These are phyloP conservation scores for Stereum hirsutum DNA, from an alignment of 1,284 basidiomycete genomes.

Conservation along the genomic window DNA sequence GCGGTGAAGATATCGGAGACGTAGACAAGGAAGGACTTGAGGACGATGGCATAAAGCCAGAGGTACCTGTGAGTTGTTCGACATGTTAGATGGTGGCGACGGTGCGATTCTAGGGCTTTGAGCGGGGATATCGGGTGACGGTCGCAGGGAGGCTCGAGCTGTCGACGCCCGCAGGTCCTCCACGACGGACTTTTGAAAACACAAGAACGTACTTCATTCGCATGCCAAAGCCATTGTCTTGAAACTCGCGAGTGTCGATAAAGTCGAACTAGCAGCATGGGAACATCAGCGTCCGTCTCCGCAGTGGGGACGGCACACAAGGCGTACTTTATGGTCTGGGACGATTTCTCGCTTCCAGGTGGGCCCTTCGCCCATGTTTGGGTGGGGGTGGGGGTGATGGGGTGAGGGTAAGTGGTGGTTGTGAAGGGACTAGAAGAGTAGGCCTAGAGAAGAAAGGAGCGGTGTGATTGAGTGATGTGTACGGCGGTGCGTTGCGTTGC, in stretches of 20 bases:
- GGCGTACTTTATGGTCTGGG: constrained; percentile 87
- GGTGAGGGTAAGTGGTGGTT: constrained; percentile 11
- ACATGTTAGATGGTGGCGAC: too few species aligned
- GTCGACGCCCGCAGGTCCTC: neutral
- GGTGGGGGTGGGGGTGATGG: neutral
- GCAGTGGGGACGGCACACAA: neutral
- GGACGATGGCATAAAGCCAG: constrained; percentile 84
- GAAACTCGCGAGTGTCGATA: constrained; percentile 89
- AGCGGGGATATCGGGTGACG: too few species aligned
- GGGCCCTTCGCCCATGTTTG: constrained; percentile 63
- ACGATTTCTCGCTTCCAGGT: constrained; percentile 97
- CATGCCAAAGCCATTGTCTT: constrained; percentile 79
- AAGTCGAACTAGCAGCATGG: constrained; percentile 78
- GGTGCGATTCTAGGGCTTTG: too few species aligned
- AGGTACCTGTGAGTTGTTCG: constrained; percentile 78
- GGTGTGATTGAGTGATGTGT: too few species aligned
- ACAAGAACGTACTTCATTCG: constrained; percentile 74
- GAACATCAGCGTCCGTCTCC: constrained; percentile 4
- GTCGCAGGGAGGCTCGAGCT: too few species aligned
- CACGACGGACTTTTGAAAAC: neutral
- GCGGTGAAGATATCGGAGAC: constrained; percentile 97
- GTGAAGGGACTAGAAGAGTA: constrained; percentile 13
- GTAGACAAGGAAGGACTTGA: constrained; percentile 95
- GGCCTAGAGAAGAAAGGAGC: constrained; percentile 17
- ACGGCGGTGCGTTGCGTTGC: constrained; percentile 21